A percentile compares a stretch with the other conserved stretches of the same genome.
Conservation (phyloP, 768 basidiomycete species). For the Suillus weaverae region DNA sequence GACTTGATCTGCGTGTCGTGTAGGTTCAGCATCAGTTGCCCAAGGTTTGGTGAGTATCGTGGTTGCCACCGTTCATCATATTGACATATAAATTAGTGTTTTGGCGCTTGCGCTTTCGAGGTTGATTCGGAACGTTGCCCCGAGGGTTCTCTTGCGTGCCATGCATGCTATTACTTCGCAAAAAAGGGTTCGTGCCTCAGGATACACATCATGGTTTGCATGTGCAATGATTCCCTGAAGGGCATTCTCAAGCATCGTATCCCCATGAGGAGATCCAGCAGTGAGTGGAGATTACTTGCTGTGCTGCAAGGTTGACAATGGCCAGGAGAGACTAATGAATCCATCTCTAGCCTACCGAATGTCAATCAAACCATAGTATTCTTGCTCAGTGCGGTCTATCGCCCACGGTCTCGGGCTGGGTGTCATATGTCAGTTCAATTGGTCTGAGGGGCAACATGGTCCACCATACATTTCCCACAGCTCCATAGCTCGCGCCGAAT, state of each 20-base stretch:
- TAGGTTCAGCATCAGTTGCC: not conserved
- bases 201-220: not conserved
- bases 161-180: not conserved
- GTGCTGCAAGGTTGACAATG: not conserved
- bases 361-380: not conserved
- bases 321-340: not conserved
- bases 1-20: not conserved
- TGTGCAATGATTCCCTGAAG: not conserved
- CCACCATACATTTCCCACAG: not conserved
- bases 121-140: not conserved
- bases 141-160: not conserved
- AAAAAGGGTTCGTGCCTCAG: constrained; percentile 1
- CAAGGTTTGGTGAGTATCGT: not conserved
- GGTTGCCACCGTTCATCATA: not conserved
- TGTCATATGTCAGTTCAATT: not conserved
- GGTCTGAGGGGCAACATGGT: not conserved
- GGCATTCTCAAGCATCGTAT: not conserved
- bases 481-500: not conserved
- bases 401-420: not conserved
- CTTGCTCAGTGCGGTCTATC: not conserved
- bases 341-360: not conserved
- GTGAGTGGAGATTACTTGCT: not conserved
- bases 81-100: not conserved
- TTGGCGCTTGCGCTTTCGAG: not conserved
- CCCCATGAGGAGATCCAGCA: not conserved